Conservation (phyloP, 345 rosid species). For the Ceriops decandra region DNA sequence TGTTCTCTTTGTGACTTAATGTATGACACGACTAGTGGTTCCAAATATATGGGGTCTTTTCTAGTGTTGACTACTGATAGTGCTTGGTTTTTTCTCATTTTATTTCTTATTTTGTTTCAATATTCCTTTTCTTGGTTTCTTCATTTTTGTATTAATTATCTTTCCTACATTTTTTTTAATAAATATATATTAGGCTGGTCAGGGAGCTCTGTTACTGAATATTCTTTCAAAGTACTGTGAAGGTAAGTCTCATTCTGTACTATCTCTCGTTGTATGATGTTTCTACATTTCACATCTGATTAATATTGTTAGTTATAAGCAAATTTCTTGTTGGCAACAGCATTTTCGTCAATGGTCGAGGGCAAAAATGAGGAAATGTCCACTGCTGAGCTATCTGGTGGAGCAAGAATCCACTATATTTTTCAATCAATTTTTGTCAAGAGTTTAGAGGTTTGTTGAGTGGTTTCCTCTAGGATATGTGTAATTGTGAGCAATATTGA, state of each 20-base stretch:
- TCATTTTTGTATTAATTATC: conserved; percentile 16
- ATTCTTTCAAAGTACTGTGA: conserved; percentile 89
- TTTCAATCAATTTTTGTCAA: conserved; percentile 88
- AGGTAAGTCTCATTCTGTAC: conserved; percentile 41
- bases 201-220: conserved; percentile 89
- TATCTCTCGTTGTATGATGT: not conserved
- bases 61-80: not conserved
- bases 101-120: not conserved
- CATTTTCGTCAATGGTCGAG: conserved; percentile 80
- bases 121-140: conserved; percentile 1
- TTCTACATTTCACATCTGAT: not conserved
- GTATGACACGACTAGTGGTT: not conserved
- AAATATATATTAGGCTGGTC: conserved; percentile 63
- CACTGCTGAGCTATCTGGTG: conserved; percentile 85
- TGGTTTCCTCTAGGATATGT: not conserved
- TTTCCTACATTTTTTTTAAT: conserved; percentile 14
- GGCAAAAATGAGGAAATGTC: conserved; percentile 95
- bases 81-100: not conserved
- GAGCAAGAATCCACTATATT: conserved; percentile 88
- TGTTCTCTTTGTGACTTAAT: not conserved
- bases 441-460: conserved; percentile 65
- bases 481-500: not conserved
- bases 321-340: conserved; percentile 42
- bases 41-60: not conserved
- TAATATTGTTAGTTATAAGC: conserved; percentile 6